Evolutionary conservation across 495 filamentous ascomycete species (phyloP).

Genomic region (Xanthoparmelia taractica): DNA sequence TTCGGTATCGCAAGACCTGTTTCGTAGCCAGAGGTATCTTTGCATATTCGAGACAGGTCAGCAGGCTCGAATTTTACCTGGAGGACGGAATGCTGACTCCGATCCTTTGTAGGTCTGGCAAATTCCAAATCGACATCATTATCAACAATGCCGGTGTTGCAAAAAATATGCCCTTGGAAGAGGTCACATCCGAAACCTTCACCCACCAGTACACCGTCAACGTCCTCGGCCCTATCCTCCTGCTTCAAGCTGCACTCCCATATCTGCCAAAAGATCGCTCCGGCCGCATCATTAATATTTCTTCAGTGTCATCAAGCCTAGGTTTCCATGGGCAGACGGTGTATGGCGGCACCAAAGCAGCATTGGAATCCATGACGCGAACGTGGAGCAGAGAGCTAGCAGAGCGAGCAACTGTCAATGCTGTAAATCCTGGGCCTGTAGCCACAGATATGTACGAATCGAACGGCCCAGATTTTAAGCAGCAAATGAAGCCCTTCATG

Average conservation of each 20-base stretch:
- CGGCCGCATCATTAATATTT: conserved; percentile 75
- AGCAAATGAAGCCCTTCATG: conserved; percentile 51
- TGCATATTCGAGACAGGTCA: no score
- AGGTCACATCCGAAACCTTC: conserved; percentile 54
- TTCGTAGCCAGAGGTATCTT: no score
- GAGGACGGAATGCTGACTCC: no score
- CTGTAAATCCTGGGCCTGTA: conserved; percentile 82
- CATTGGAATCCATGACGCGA: conserved; percentile 85
- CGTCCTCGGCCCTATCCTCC: conserved; percentile 74
- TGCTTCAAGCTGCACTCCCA: conserved; percentile 61
- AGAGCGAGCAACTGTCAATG: conserved; percentile 74
- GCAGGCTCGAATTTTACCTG: no score
- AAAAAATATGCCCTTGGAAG: conserved; percentile 50
- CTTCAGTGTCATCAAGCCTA: conserved; percentile 57
- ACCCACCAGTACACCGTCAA: conserved; percentile 69
- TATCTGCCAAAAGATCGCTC: conserved; percentile 66
- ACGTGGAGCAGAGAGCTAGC: conserved; percentile 79
- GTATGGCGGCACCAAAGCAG: conserved; percentile 85
- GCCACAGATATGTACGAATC: conserved; percentile 67
- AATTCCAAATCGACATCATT: conserved; percentile 73
- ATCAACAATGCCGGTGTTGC: conserved; percentile 82
- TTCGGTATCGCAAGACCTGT: no score
- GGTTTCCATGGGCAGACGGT: conserved; percentile 67
- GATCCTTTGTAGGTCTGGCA: conserved; percentile 24
- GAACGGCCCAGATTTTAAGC: conserved; percentile 47